Evolutionary conservation across 306 rosid genomes (phyloP).

Genomic region (Astragalus membranaceus): DNA sequence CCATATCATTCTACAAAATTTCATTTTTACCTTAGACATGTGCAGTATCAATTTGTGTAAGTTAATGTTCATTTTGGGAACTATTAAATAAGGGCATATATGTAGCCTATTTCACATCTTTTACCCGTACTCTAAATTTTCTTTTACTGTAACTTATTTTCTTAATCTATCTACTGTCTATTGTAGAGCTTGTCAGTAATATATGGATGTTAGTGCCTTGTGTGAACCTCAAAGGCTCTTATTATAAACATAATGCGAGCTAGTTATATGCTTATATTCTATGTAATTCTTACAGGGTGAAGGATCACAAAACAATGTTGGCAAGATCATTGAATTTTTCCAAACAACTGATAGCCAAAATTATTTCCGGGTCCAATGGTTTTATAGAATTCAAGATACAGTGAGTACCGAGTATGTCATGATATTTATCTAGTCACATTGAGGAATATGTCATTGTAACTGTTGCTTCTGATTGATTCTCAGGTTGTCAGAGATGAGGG

Average conservation of each 20-base stretch:
- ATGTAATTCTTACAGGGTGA: constrained; percentile 60
- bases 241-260: neutral
- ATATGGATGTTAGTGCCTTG: neutral
- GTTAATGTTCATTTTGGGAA: neutral
- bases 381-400: constrained; percentile 85
- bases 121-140: neutral
- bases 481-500: constrained; percentile 76
- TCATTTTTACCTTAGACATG: constrained; percentile 1
- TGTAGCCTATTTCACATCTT: neutral
- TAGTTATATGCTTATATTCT: constrained; percentile 20
- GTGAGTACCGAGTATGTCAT: constrained; percentile 57
- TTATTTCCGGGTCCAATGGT: constrained; percentile 92
- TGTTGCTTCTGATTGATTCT: constrained; percentile 18
- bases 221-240: neutral
- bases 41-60: neutral
- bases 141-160: neutral
- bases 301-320: constrained; percentile 51
- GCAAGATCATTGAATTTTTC: constrained; percentile 83
- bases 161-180: neutral
- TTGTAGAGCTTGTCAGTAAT: neutral
- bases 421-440: constrained; percentile 12
- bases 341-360: constrained; percentile 53
- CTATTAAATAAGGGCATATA: neutral
- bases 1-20: neutral
- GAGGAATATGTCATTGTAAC: neutral